phyloP scores from a whole-genome alignment of 345 rosid species.

The Eutrema heterophyllum region DNA sequence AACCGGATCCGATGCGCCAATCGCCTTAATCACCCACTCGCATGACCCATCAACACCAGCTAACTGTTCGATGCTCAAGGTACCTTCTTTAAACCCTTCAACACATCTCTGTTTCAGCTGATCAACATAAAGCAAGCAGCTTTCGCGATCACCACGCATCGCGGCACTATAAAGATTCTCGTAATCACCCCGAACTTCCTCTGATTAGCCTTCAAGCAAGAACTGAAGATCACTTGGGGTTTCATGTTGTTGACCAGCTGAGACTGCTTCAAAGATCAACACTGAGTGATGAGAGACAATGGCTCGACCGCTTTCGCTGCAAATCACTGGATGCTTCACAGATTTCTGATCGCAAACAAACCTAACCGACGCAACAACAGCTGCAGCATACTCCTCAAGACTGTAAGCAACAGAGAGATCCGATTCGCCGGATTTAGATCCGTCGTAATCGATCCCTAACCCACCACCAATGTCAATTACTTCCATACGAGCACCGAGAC shows the following conservation, averaged over 20 bases:
- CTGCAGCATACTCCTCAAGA: slow-evolving; percentile 78
- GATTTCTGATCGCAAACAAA: slow-evolving; percentile 65
- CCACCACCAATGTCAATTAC: slow-evolving; percentile 89
- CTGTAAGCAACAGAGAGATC: slow-evolving; percentile 82
- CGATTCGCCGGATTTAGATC: slow-evolving; percentile 76
- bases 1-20: slow-evolving; percentile 52
- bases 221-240: slow-evolving; percentile 41
- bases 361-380: slow-evolving; percentile 66
- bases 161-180: slow-evolving; percentile 46
- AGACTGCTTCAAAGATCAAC: slow-evolving; percentile 74
- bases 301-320: slow-evolving; percentile 92
- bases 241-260: slow-evolving; percentile 39
- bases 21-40: slow-evolving; percentile 50
- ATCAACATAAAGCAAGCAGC: slow-evolving; percentile 62
- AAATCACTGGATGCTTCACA: slow-evolving; percentile 71
- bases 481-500: slow-evolving; percentile 80
- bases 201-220: slow-evolving; percentile 46
- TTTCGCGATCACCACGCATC: slow-evolving; percentile 53
- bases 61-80: slow-evolving; percentile 62
- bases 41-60: slow-evolving; percentile 83
- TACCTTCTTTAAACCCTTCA: slow-evolving; percentile 78
- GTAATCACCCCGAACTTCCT: slow-evolving; percentile 59
- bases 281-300: slow-evolving; percentile 90
- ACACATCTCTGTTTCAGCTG: slow-evolving; percentile 73
- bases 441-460: slow-evolving; percentile 88